Evolutionary conservation across 106 monocot species (phyloP).

Genomic region (Iris macrosiphon): DNA sequence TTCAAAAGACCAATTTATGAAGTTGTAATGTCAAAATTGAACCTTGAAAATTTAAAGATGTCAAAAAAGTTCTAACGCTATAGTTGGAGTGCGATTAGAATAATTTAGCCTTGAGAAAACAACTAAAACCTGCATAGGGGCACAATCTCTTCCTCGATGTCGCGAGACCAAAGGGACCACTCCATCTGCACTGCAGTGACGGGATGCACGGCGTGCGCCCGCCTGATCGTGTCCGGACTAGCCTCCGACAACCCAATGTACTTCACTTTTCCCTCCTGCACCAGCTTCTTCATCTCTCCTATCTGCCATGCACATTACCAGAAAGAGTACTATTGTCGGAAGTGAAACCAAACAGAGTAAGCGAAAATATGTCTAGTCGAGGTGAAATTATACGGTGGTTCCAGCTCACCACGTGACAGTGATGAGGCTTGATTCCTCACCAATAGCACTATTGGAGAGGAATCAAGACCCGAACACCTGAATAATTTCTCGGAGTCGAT

Average conservation of each 20-base stretch:
- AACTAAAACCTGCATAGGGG: constrained; percentile 81
- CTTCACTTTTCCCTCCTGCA: constrained; percentile 74
- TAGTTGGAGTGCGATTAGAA: too few species aligned
- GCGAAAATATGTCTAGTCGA: neutral
- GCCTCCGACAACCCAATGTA: constrained; percentile 88
- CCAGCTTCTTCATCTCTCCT: constrained; percentile 38
- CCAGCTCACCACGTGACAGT: neutral
- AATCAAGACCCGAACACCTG: too few species aligned
- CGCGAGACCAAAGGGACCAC: constrained; percentile 84
- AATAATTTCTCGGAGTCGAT: too few species aligned
- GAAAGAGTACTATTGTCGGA: neutral
- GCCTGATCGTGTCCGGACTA: constrained; percentile 64
- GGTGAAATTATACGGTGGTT: neutral
- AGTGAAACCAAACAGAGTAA: neutral
- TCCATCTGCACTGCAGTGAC: constrained; percentile 79
- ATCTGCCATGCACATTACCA: constrained; percentile 16
- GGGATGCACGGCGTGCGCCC: constrained; percentile 83
- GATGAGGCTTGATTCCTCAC: neutral
- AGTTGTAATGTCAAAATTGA: too few species aligned
- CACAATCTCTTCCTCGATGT: constrained; percentile 58
- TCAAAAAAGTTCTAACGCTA: too few species aligned
- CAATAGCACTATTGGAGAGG: too few species aligned
- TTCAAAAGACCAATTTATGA: too few species aligned
- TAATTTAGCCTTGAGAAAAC: too few species aligned
- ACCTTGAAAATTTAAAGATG: too few species aligned